Evolutionary conservation across 441 rosid species (phyloP).

Genomic region (Manihot esculenta): DNA sequence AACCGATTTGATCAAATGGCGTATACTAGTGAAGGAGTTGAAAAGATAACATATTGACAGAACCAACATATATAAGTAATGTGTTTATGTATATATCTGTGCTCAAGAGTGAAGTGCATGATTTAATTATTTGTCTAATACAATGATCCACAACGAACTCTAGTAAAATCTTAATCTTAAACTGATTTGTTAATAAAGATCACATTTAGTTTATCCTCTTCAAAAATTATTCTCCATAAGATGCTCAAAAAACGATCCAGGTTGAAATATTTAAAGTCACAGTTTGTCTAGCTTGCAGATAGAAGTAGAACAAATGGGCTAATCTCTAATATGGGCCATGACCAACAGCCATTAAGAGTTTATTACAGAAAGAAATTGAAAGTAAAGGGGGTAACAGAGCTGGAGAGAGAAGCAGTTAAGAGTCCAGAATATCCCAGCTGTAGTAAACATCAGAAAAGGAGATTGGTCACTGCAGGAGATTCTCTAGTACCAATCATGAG

Average conservation of each 20-base stretch:
- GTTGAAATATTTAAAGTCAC: not conserved
- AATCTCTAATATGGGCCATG: too few species aligned
- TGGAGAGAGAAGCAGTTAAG: too few species aligned
- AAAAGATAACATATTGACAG: not conserved
- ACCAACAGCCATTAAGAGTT: too few species aligned
- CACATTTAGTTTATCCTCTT: not conserved
- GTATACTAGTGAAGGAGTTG: not conserved
- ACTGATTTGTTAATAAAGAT: not conserved
- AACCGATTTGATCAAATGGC: not conserved
- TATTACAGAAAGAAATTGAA: too few species aligned
- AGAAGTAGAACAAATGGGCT: too few species aligned
- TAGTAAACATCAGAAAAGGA: too few species aligned
- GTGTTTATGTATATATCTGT: not conserved
- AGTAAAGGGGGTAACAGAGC: too few species aligned
- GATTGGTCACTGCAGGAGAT: too few species aligned
- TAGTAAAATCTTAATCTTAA: not conserved
- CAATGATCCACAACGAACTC: not conserved
- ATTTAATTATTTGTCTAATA: not conserved
- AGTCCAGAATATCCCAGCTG: too few species aligned
- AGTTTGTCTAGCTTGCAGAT: not conserved
- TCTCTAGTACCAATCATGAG: too few species aligned
- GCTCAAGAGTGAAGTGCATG: not conserved
- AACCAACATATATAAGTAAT: too few species aligned
- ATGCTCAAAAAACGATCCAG: not conserved
- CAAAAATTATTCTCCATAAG: not conserved